Evolutionary conservation across 345 rosid genomes (phyloP).

Genomic region (Bruguiera sexangula): DNA sequence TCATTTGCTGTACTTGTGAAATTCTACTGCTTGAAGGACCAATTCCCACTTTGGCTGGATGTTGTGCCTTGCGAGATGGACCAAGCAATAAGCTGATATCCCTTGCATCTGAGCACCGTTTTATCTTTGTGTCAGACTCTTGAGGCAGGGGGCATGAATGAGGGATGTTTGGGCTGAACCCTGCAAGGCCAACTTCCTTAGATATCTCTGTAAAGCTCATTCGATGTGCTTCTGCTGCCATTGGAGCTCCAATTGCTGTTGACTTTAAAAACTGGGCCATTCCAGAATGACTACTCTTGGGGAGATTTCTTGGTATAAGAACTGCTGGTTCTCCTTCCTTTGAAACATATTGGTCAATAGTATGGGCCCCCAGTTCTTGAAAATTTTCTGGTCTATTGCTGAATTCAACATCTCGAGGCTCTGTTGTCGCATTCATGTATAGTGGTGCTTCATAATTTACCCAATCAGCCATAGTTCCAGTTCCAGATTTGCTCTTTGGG

Average conservation of each 20-base stretch:
- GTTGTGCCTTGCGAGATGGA: slow-evolving; percentile 33
- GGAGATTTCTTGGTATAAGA: slow-evolving; percentile 45
- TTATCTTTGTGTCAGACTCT: slow-evolving; percentile 36
- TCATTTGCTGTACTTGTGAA: slow-evolving; percentile 30
- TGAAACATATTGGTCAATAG: slow-evolving; percentile 23
- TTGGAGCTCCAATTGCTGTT: slow-evolving; percentile 19
- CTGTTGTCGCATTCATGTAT: slow-evolving; percentile 23
- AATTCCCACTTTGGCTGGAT: slow-evolving; percentile 28
- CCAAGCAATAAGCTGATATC: slow-evolving; percentile 26
- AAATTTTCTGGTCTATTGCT: slow-evolving; percentile 30
- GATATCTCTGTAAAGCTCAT: slow-evolving; percentile 39
- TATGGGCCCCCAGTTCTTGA: slow-evolving; percentile 25
- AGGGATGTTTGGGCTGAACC: slow-evolving; percentile 27
- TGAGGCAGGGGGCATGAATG: slow-evolving; percentile 42
- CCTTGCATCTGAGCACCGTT: slow-evolving; percentile 29
- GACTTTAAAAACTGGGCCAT: slow-evolving; percentile 30
- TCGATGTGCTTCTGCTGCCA: slow-evolving; percentile 32
- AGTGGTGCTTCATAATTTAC: slow-evolving; percentile 32
- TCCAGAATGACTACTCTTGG: slow-evolving; percentile 31
- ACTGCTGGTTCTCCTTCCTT: slow-evolving; percentile 35
- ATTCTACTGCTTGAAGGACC: slow-evolving; percentile 31
- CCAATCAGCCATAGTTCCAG: slow-evolving; percentile 25
- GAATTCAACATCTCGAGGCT: slow-evolving; percentile 28
- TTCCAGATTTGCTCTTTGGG: slow-evolving; percentile 17
- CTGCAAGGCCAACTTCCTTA: slow-evolving; percentile 23